Percentiles rank a stretch among this genome's conserved stretches.
Evolutionary conservation across 73 alveolate species (phyloP).

Genomic region (Durusdinium trenchii): DNA sequence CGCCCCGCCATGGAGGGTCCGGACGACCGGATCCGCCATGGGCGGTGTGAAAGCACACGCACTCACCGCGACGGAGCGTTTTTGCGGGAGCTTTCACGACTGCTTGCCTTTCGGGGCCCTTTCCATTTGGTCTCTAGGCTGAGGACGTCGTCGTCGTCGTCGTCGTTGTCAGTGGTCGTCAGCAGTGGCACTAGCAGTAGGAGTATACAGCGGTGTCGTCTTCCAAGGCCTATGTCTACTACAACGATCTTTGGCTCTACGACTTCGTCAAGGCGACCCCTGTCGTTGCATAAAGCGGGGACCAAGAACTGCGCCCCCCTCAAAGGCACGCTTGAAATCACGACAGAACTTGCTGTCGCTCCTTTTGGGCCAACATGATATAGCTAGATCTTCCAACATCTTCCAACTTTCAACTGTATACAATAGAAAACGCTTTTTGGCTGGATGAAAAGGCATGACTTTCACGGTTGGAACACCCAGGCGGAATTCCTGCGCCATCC

Average conservation of each 20-base stretch:
- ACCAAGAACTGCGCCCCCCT: not conserved
- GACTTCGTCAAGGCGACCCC: not conserved
- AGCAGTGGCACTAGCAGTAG: not conserved
- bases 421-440: not conserved
- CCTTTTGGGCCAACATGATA: not conserved
- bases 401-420: too few species aligned
- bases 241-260: conserved; percentile 19
- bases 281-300: not conserved
- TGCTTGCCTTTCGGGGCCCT: too few species aligned
- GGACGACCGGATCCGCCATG: too few species aligned
- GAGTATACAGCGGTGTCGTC: not conserved
- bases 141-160: too few species aligned
- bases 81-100: too few species aligned
- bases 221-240: conserved; percentile 1
- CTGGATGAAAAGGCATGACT: not conserved
- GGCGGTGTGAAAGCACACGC: too few species aligned
- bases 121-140: too few species aligned
- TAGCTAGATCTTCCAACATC: not conserved
- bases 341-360: not conserved
- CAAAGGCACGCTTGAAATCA: not conserved
- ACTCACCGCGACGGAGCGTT: too few species aligned
- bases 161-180: too few species aligned
- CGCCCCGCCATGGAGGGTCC: too few species aligned
- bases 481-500: not conserved
- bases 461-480: not conserved